Percentiles rank a stretch among this genome's conserved stretches.
Conservation (phyloP, 1,139 yeast species). For the Protomyces gravidus region DNA sequence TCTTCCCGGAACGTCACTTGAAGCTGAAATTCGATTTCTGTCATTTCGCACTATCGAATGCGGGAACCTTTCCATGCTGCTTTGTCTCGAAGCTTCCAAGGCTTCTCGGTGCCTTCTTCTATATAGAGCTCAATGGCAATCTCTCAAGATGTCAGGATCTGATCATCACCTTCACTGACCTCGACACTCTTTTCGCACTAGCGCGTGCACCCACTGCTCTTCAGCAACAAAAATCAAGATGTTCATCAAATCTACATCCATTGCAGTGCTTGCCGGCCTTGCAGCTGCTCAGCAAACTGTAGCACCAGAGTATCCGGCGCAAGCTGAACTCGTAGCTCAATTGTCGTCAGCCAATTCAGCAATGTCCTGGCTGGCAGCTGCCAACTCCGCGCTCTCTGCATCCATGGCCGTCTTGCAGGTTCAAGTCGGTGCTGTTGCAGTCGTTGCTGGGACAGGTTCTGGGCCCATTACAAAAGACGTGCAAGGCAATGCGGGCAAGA, state of each 20-base stretch:
- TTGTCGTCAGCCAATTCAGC: neutral
- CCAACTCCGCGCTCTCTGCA: neutral
- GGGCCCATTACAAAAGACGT: neutral
- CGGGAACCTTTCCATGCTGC: neutral
- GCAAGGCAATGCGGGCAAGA: neutral
- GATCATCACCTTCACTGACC: neutral
- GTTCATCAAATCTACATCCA: neutral
- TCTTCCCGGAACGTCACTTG: neutral
- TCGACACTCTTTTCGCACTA: neutral
- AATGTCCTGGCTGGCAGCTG: neutral
- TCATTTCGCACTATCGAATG: neutral
- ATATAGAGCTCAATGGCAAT: neutral
- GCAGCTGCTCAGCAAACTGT: neutral
- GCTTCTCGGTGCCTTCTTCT: neutral
- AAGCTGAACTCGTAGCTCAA: neutral
- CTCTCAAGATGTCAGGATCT: neutral
- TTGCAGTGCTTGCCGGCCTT: neutral
- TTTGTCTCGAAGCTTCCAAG: neutral
- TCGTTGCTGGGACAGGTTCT: neutral
- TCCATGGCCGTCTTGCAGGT: neutral
- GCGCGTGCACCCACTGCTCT: conserved; percentile 1
- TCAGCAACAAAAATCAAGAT: neutral
- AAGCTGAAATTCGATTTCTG: neutral
- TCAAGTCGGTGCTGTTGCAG: neutral
- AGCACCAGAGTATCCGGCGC: neutral